Evolutionary conservation across 1,284 basidiomycete species (phyloP), one percentile per base, ranked within the genome.

Genomic region (Cutaneotrichosporon mucoides): DNA sequence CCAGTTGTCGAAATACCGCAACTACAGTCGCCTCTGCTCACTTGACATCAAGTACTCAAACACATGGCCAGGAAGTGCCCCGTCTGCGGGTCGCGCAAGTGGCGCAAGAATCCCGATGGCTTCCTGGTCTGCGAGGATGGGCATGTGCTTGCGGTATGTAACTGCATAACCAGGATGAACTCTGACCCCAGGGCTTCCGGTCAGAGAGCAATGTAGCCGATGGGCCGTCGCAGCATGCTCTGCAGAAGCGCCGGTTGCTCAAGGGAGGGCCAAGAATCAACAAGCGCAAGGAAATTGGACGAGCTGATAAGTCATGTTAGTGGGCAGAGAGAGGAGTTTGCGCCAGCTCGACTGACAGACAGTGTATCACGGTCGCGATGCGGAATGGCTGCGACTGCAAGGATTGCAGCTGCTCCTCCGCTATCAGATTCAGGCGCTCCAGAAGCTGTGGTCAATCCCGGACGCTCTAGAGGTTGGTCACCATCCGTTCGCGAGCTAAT

Each of bases 361-460:
- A 93, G 92, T 89, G 49, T 92, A 90, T 69, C 86, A 90, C 66
- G 90, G 90, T 8, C 81, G 84, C 16, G 82, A 86, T 55, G 89
- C 86, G 3, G 83, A 86, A 47, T 90, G 83, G 70, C 84, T 88
- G 56, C 89, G 89, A 66, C 86, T 90, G 61, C 87, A 92, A 65
- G 89, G 88, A 65, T 79, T 90, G 40, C 92, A 94, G 72, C 78
- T 90, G 0, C 77, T 93, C 54, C 79, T 94, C 7, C 81, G 90
- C 12, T 83, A 86, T 66, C 92, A 95, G 75, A 77, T 90, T 3
- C 79, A 80, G 6, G 83, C 84, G n/a, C 73, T 94, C 48, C 81
- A 72, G 5, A 69, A 76, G 24, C 66, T 86, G 4, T 94, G 91
- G 91, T 71, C 80, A 11, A 79, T 94, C 6, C 90, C 90, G 6